A percentile compares a stretch with the other conserved stretches of the same genome.
These are phyloP conservation scores for Penicillium sp. DNA, from an alignment of 2,329 filamentous ascomycete species.

Conservation along the genomic window DNA sequence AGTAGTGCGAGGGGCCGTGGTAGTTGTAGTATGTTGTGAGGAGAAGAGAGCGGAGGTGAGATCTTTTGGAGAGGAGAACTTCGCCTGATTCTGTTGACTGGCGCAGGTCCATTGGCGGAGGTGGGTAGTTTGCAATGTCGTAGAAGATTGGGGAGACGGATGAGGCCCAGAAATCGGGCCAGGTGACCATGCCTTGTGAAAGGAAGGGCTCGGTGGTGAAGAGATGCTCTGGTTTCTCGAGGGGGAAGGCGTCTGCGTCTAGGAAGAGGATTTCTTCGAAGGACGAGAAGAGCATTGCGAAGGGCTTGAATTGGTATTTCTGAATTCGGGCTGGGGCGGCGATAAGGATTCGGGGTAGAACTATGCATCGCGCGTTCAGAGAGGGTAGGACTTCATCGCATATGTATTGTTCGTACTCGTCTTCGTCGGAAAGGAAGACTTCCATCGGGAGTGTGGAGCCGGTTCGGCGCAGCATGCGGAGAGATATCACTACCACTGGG, in stretches of 20 bases:
- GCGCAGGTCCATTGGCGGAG: slow-evolving; percentile 32
- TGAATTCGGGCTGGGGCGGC: slow-evolving; percentile 34
- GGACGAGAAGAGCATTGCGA: slow-evolving; percentile 51
- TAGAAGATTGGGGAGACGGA: slow-evolving; percentile 47
- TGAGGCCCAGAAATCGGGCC: slow-evolving; percentile 42
- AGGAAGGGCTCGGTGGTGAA: slow-evolving; percentile 45
- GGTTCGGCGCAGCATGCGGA: slow-evolving; percentile 47
- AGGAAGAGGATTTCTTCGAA: slow-evolving; percentile 52
- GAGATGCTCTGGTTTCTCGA: slow-evolving; percentile 42
- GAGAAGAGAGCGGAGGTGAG: slow-evolving; percentile 48
- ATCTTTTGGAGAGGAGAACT: slow-evolving; percentile 49
- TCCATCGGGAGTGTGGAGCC: slow-evolving; percentile 47
- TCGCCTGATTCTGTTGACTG: slow-evolving; percentile 51
- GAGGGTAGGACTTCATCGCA: slow-evolving; percentile 46
- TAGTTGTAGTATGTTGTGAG: slow-evolving; percentile 57
- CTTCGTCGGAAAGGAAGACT: slow-evolving; percentile 44
- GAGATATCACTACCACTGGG: slow-evolving; percentile 44
- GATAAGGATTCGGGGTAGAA: slow-evolving; percentile 45
- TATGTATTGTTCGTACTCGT: slow-evolving; percentile 43
- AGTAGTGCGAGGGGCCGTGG: slow-evolving; percentile 53
- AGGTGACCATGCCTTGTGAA: slow-evolving; percentile 36
- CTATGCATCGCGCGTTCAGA: slow-evolving; percentile 44
- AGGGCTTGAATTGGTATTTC: slow-evolving; percentile 50
- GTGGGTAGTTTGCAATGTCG: slow-evolving; percentile 39
- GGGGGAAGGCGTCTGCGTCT: slow-evolving; percentile 49